phyloP scores from a whole-genome alignment of 306 rosid species.

The Inga laurina region DNA sequence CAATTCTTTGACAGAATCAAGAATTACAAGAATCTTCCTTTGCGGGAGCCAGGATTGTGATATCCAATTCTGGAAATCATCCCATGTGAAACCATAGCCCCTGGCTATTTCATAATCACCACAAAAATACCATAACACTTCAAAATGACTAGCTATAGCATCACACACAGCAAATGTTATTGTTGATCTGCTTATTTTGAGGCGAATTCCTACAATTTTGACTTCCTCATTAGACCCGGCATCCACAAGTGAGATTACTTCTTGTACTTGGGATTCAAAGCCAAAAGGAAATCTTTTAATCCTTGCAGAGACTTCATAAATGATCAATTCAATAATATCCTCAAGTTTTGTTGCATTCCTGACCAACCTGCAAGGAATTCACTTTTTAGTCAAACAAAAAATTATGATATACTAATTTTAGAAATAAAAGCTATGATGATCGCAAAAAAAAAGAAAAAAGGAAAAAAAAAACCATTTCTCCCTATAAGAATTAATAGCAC shows the following conservation, averaged over 20 bases:
- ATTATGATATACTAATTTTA: neutral
- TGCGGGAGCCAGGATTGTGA: rapidly evolving
- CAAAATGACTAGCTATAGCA: neutral
- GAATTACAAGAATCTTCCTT: neutral
- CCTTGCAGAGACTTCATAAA: neutral
- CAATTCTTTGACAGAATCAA: neutral
- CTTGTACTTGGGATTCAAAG: neutral
- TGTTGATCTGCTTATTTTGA: neutral
- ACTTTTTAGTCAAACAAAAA: neutral
- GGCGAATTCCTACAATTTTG: neutral
- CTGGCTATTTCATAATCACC: neutral
- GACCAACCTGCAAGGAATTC: neutral
- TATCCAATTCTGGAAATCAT: neutral
- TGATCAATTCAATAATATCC: neutral
- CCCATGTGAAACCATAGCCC: neutral
- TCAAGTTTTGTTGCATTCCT: no score
- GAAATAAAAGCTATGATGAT: no score
- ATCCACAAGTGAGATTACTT: neutral
- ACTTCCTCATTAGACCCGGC: neutral
- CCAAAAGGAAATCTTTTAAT: neutral
- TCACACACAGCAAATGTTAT: neutral
- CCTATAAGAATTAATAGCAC: neutral
- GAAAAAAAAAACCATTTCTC: neutral
- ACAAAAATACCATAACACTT: neutral
- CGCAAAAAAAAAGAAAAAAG: no score